Evolutionary conservation across 306 rosid genomes (phyloP).

Genomic region (Quercus agrifolia): DNA sequence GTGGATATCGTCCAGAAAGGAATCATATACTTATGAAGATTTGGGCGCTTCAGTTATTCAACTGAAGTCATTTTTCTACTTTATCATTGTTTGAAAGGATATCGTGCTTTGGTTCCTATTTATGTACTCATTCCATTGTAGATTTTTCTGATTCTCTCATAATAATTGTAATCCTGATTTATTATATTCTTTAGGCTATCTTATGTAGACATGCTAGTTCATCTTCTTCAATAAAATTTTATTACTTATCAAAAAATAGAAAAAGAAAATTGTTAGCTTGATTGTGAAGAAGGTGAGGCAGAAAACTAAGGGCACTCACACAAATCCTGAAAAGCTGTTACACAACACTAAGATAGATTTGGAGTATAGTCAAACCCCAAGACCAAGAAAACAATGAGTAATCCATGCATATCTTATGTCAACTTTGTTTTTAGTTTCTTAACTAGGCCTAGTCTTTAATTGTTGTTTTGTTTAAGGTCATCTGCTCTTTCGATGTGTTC

Average conservation of each 20-base stretch:
- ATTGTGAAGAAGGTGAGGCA: not conserved
- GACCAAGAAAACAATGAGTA: not conserved
- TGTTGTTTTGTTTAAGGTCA: not conserved
- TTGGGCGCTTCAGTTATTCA: too few species aligned
- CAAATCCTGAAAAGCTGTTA: not conserved
- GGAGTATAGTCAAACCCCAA: not conserved
- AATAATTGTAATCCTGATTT: too few species aligned
- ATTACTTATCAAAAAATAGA: not conserved
- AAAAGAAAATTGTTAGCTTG: not conserved
- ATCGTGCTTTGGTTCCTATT: too few species aligned
- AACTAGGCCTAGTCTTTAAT: not conserved
- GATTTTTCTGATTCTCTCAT: too few species aligned
- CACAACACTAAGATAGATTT: not conserved
- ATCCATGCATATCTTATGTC: not conserved
- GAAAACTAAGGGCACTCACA: not conserved
- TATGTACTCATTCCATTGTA: too few species aligned
- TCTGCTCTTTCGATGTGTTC: not conserved
- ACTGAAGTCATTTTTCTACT: too few species aligned
- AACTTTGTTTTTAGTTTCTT: not conserved
- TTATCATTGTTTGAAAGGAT: too few species aligned
- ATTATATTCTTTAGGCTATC: too few species aligned
- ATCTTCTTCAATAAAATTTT: too few species aligned
- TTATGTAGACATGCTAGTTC: too few species aligned
- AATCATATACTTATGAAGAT: too few species aligned
- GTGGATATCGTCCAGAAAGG: too few species aligned